Evolutionary conservation across 2,329 filamentous ascomycete genomes (phyloP).

Genomic region (Ophiostoma angusticollis): DNA sequence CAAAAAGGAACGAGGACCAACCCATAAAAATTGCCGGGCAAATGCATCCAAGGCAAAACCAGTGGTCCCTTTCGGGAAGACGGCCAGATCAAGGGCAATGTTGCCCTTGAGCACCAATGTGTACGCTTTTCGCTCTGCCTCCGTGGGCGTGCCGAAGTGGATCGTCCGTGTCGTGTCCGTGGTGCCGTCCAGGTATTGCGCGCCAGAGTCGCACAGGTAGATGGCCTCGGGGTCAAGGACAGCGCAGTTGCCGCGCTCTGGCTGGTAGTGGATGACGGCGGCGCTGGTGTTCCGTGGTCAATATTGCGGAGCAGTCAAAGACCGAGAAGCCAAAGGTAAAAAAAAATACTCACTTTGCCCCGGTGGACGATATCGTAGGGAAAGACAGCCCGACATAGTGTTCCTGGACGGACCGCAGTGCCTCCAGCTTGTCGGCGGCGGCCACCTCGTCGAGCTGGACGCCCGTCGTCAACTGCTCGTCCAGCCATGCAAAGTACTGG

Average conservation of each 20-base stretch:
- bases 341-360: constrained; percentile 46
- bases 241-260: constrained; percentile 69
- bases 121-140: constrained; percentile 76
- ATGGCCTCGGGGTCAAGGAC: constrained; percentile 72
- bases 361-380: constrained; percentile 89
- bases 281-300: constrained; percentile 44
- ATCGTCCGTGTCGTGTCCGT: constrained; percentile 91
- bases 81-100: constrained; percentile 71
- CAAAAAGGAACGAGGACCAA: constrained; percentile 26
- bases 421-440: constrained; percentile 82
- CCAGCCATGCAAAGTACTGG: constrained; percentile 93
- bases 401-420: constrained; percentile 52
- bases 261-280: constrained; percentile 91
- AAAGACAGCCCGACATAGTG: constrained; percentile 87
- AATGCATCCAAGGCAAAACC: constrained; percentile 83
- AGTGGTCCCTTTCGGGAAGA: constrained; percentile 91
- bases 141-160: constrained; percentile 77
- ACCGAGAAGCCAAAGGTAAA: neutral
- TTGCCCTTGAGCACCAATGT: constrained; percentile 91
- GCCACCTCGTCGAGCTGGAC: constrained; percentile 72
- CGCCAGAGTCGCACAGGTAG: constrained; percentile 93
- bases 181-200: constrained; percentile 91
- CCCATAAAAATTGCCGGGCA: constrained; percentile 87
- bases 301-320: neutral
- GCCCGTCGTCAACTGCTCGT: constrained; percentile 71